A percentile compares a stretch with the other conserved stretches of the same genome.
phyloP scores from a whole-genome alignment of 2,329 filamentous ascomycete genomes.

The Tolypocladium nubicola region DNA sequence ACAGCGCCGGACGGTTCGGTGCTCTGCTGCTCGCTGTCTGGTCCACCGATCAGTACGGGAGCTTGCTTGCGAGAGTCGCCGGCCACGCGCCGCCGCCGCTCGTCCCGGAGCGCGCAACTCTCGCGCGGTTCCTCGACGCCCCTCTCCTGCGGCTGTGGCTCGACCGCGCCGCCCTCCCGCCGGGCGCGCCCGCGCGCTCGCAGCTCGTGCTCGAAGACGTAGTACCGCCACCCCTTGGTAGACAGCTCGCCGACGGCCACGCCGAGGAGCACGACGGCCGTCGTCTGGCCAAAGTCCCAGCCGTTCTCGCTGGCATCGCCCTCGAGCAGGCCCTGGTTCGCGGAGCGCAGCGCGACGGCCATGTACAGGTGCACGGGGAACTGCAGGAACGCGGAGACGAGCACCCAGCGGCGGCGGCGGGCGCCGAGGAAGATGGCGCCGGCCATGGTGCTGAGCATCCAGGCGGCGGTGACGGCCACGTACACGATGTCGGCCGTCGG shows the following conservation, averaged over 20 bases:
- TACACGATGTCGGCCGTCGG: neutral
- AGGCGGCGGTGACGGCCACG: neutral
- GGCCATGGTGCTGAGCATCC: neutral
- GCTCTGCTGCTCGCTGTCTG: neutral
- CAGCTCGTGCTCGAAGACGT: slow-evolving; percentile 3
- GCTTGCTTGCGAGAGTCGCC: neutral
- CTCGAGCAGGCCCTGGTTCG: slow-evolving; percentile 13
- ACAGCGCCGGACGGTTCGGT: no score
- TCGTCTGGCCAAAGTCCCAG: slow-evolving; percentile 22
- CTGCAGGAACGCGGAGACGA: slow-evolving; percentile 15
- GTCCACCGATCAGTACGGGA: neutral
- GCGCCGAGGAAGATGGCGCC: slow-evolving; percentile 3
- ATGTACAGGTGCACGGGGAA: slow-evolving; percentile 22
- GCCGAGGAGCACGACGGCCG: slow-evolving; percentile 15
- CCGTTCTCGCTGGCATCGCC: slow-evolving; percentile 11
- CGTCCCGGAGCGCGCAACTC: neutral
- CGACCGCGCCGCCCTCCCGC: neutral
- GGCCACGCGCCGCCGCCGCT: neutral
- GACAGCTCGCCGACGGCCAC: slow-evolving; percentile 11
- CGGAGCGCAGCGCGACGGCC: slow-evolving; percentile 16
- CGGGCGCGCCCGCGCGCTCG: neutral
- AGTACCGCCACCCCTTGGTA: slow-evolving; percentile 10
- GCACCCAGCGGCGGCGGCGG: slow-evolving; percentile 7
- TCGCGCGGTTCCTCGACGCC: neutral
- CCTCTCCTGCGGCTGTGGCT: neutral